A percentile compares a stretch with the other conserved stretches of the same genome.
Evolutionary conservation across 495 filamentous ascomycete species (phyloP).

Genomic region (Daldinia grandis): DNA sequence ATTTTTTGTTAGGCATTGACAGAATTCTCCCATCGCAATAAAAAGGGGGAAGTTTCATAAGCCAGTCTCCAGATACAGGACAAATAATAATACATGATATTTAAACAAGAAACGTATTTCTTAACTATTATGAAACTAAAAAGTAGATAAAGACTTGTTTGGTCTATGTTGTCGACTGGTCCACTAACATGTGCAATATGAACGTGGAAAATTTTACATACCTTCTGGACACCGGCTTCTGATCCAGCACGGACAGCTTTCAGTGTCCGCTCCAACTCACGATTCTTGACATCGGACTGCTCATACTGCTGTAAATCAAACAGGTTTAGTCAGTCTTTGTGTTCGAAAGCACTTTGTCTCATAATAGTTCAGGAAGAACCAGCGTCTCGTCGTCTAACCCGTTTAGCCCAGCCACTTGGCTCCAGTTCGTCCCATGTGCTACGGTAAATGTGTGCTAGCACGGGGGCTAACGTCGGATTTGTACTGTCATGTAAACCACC

Average conservation of each 20-base stretch:
- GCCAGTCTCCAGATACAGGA: conserved; percentile 1
- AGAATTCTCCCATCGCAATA: background rate
- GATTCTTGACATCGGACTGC: conserved; percentile 58
- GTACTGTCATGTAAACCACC: background rate
- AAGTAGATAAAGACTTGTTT: background rate
- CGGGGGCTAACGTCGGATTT: background rate
- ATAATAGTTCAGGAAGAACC: background rate
- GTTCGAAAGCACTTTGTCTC: background rate
- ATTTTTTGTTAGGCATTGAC: conserved; percentile 25
- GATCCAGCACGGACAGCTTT: conserved; percentile 56
- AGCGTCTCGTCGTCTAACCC: background rate
- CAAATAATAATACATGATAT: background rate
- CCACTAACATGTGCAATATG: conserved; percentile 7
- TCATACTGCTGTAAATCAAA: conserved; percentile 55
- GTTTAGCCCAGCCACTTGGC: conserved; percentile 22
- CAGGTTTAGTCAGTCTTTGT: conserved; percentile 16
- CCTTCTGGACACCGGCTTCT: conserved; percentile 58
- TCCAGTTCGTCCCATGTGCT: background rate
- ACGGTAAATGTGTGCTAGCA: background rate
- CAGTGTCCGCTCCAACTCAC: conserved; percentile 56
- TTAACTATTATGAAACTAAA: conserved; percentile 21
- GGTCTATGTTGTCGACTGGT: background rate
- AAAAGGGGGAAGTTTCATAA: background rate
- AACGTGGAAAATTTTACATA: conserved; percentile 43
- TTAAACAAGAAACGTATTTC: conserved; percentile 16